A percentile compares a stretch with the other conserved stretches of the same genome.
Evolutionary conservation across 306 rosid genomes (phyloP).

Genomic region (Pachyrhizus erosus): DNA sequence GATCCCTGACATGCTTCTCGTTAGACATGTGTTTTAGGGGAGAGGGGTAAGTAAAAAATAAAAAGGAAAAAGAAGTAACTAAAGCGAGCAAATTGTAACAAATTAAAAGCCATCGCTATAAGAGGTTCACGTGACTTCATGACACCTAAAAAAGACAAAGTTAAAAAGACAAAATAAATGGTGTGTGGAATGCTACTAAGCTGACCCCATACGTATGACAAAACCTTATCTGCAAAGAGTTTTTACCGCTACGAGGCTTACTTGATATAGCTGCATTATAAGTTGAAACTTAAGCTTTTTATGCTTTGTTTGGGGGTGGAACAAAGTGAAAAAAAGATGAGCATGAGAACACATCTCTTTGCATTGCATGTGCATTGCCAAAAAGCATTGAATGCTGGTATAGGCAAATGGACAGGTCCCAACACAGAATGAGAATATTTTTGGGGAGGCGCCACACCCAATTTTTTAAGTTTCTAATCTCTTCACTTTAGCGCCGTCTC

Average conservation of each 20-base stretch:
- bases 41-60: not conserved
- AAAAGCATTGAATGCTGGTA: slow-evolving; percentile 53
- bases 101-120: slow-evolving; percentile 11
- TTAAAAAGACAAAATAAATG: slow-evolving; percentile 57
- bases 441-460: slow-evolving; percentile 13
- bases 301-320: not conserved
- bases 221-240: slow-evolving; percentile 72
- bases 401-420: slow-evolving; percentile 52
- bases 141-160: slow-evolving; percentile 58
- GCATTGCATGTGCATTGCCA: slow-evolving; percentile 47
- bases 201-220: slow-evolving; percentile 72
- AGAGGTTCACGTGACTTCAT: slow-evolving; percentile 83
- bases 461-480: not conserved
- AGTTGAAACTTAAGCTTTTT: not conserved
- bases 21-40: not conserved
- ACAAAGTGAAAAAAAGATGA: slow-evolving; percentile 13
- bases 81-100: not conserved
- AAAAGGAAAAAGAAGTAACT: not conserved
- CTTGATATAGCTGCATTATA: not conserved
- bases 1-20: not conserved
- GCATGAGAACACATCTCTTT: not conserved
- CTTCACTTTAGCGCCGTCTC: slow-evolving; percentile 1
- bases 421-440: slow-evolving; percentile 33
- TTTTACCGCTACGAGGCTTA: slow-evolving; percentile 28
- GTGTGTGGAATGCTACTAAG: slow-evolving; percentile 70